Percentiles rank a stretch among this genome's conserved stretches.
phyloP scores from a whole-genome alignment of 2,329 filamentous ascomycete genomes.

The Ceratocystis diversiconidia region DNA sequence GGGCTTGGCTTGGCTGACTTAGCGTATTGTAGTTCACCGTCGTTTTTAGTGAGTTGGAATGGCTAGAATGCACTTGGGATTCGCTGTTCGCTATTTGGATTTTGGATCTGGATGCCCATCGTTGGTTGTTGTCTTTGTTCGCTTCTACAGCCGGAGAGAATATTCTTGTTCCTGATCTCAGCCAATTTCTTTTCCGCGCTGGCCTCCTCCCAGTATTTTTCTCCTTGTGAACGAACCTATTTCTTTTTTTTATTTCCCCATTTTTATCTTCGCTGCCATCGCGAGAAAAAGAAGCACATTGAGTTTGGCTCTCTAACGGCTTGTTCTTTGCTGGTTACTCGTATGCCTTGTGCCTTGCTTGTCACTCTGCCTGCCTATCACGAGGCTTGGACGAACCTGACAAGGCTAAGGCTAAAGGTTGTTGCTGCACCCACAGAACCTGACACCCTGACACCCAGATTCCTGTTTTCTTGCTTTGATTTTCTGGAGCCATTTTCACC shows the following conservation, averaged over 20 bases:
- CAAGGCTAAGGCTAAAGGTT: background rate
- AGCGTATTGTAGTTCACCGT: background rate
- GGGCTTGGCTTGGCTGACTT: background rate
- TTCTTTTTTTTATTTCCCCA: background rate
- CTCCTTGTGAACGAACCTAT: background rate
- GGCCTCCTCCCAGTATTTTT: background rate
- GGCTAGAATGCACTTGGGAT: no score
- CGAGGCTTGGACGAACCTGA: slow-evolving; percentile 5
- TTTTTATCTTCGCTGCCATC: background rate
- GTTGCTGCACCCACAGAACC: slow-evolving; percentile 3
- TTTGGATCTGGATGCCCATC: background rate
- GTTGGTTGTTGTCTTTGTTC: slow-evolving; percentile 1
- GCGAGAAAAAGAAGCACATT: background rate
- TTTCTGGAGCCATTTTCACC: background rate
- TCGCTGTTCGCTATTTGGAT: background rate
- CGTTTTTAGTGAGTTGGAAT: background rate
- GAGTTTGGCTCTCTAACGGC: background rate
- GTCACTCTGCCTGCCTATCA: background rate
- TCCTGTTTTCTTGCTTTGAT: background rate
- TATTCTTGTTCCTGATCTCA: slow-evolving; percentile 5
- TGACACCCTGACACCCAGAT: background rate
- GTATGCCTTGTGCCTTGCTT: background rate
- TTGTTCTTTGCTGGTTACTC: background rate
- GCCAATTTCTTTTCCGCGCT: background rate
- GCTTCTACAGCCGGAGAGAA: slow-evolving; percentile 3